A percentile compares a stretch with the other conserved stretches of the same genome.
Conservation (phyloP, 108 stramenopile genomes). For the Nitzschia sp. region DNA sequence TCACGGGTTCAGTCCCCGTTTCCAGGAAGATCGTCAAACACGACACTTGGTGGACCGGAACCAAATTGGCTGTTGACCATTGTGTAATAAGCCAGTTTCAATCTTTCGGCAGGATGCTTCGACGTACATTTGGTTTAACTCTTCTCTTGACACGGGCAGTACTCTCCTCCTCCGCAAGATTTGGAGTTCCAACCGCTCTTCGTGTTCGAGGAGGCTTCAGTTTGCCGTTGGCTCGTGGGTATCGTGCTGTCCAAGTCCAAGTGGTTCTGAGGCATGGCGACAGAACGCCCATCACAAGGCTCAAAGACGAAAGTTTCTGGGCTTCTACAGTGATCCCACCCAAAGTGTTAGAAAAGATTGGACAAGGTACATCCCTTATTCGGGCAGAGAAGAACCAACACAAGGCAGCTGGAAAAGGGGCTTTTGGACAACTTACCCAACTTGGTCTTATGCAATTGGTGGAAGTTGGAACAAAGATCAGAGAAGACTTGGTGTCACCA, state of each 20-base stretch:
- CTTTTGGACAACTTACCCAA: constrained; percentile 77
- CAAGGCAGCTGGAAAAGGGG: constrained; percentile 54
- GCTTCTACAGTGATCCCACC: constrained; percentile 40
- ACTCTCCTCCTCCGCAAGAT: no score
- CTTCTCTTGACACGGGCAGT: no score
- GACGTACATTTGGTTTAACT: no score
- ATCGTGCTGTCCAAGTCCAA: constrained; percentile 51
- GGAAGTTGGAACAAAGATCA: constrained; percentile 55
- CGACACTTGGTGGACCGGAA: no score
- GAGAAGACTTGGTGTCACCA: constrained; percentile 43
- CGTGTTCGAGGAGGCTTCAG: no score
- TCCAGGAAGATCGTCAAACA: no score
- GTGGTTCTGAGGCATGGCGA: constrained; percentile 81
- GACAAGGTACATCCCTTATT: constrained; percentile 10
- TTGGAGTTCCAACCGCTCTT: no score
- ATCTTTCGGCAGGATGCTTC: no score
- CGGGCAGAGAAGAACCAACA: constrained; percentile 47
- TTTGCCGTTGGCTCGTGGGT: neutral
- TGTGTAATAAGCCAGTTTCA: no score
- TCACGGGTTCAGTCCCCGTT: no score
- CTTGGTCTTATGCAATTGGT: constrained; percentile 80
- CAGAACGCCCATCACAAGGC: constrained; percentile 76
- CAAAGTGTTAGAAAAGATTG: constrained; percentile 48
- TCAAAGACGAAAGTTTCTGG: constrained; percentile 74
- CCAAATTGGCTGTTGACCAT: no score